Evolutionary conservation across 2,329 filamentous ascomycete genomes (phyloP).

Genomic region (Falciphora oryzae): DNA sequence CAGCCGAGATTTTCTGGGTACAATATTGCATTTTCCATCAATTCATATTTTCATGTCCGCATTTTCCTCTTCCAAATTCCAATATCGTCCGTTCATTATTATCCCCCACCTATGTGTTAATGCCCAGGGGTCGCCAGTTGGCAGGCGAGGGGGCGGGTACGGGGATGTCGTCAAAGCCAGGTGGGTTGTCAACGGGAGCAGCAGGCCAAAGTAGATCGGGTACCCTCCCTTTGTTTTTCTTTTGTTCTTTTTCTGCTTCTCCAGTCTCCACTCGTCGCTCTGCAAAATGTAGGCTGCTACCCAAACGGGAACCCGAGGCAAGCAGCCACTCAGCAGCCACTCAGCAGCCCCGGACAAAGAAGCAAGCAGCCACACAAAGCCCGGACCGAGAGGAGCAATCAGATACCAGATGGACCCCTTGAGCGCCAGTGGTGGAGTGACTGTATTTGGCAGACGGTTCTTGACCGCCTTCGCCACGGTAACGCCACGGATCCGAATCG

Average conservation of each 20-base stretch:
- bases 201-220: not conserved
- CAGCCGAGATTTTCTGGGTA: not conserved
- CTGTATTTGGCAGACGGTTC: too few species aligned
- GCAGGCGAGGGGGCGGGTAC: not conserved
- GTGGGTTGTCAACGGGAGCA: not conserved
- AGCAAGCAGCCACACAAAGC: too few species aligned
- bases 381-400: not conserved
- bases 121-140: not conserved
- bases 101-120: not conserved
- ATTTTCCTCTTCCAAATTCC: not conserved
- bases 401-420: not conserved
- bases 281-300: not conserved
- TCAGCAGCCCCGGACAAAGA: too few species aligned
- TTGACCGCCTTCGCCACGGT: too few species aligned
- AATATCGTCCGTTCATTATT: not conserved
- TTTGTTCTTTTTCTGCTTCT: not conserved
- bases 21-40: not conserved
- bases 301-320: conserved; percentile 1
- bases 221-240: not conserved
- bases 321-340: conserved; percentile 1
- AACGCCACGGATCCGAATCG: too few species aligned
- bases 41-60: too few species aligned
- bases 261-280: not conserved
- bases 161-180: not conserved
- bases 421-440: too few species aligned